Conservation (phyloP, 352 stramenopile genomes). For the Pythium plurisporium region DNA sequence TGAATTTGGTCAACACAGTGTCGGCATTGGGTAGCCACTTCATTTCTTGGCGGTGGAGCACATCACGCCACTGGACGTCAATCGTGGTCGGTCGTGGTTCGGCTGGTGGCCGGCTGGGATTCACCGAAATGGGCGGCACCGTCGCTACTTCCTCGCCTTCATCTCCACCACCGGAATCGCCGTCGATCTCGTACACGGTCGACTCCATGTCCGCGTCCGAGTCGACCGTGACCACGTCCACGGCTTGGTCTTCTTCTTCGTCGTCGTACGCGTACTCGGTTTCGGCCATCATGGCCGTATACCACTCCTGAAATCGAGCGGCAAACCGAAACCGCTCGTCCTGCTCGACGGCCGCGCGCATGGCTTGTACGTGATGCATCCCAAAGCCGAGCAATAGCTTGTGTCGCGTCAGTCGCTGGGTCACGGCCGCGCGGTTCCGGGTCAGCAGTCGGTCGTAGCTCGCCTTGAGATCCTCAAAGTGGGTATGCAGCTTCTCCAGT, state of each 20-base stretch:
- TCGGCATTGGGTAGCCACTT: slow-evolving; percentile 36
- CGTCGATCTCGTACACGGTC: slow-evolving; percentile 12
- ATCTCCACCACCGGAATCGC: slow-evolving; percentile 5
- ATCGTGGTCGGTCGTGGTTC: slow-evolving; percentile 14
- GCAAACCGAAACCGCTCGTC: slow-evolving; percentile 51
- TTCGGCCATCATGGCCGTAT: background rate
- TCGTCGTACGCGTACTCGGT: slow-evolving; percentile 3
- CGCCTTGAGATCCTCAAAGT: slow-evolving; percentile 27
- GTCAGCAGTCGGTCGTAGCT: slow-evolving; percentile 40
- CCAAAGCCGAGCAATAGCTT: slow-evolving; percentile 64
- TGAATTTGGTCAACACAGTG: slow-evolving; percentile 32
- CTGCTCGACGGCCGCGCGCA: slow-evolving; percentile 24
- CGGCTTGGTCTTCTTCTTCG: slow-evolving; percentile 2
- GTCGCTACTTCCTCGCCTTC: background rate
- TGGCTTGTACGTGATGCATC: slow-evolving; percentile 23
- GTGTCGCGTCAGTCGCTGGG: slow-evolving; percentile 43
- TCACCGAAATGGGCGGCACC: background rate
- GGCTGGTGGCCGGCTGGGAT: slow-evolving; percentile 1
- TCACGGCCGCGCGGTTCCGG: slow-evolving; percentile 34
- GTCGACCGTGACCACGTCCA: slow-evolving; percentile 1
- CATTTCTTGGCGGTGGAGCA: slow-evolving; percentile 26
- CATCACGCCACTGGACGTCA: slow-evolving; percentile 32
- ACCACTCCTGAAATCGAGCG: slow-evolving; percentile 53
- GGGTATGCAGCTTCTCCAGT: slow-evolving; percentile 38
- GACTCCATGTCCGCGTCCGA: slow-evolving; percentile 17